Base-by-base conservation (phyloP, 2,329 filamentous ascomycete species). In the Drechslerella coelobrocha region DNA sequence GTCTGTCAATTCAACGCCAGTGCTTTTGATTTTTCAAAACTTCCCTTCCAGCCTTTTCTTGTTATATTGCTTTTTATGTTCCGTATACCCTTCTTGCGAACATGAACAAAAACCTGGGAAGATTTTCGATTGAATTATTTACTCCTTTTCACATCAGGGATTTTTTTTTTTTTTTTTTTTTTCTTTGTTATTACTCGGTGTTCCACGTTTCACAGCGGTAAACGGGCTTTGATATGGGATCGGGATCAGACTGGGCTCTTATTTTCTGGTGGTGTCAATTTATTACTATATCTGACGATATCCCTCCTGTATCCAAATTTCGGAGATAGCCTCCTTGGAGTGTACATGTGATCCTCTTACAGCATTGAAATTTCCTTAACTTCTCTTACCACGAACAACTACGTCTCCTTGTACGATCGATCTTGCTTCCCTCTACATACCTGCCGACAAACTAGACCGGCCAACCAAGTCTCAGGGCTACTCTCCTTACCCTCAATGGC, bases 151-250 rank as follows among this genome's bases (percentile, higher is more conserved):
- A 55, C 57, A 56, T 53, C 41, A 55, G 62, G 62, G 53, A 59
- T 71, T 71, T 60, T 59, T 48, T 59, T 71, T 61, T 59, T 41
- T 12, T 59, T 63, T 48, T 57, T 63, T 62, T 54, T 6, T 12
- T 31, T 31, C n/a, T 12, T 59, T 63, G 39, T 57, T 63, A 57
- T 54, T 6, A 6, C 12, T 31, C 51, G 63, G 56, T 60, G 57
- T 69, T 69, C 57, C 53, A 71, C 66, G 66, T 71, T 71, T 57
- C 66, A 71, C 66, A 63, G 52, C 53, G 66, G 59, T 50, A 71
- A 62, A 63, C 41, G 59, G 66, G 47, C 10, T 60, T 41, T 43
- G 24, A 50, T 59, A 57, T 55, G 59, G 66, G 53, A 63, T 60
- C 39, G 47, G 52, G 66, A 63, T 71, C 66, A 71, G 53, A 71